phyloP scores from a whole-genome alignment of 495 filamentous ascomycete species.

The Friedmanniomyces simplex region DNA sequence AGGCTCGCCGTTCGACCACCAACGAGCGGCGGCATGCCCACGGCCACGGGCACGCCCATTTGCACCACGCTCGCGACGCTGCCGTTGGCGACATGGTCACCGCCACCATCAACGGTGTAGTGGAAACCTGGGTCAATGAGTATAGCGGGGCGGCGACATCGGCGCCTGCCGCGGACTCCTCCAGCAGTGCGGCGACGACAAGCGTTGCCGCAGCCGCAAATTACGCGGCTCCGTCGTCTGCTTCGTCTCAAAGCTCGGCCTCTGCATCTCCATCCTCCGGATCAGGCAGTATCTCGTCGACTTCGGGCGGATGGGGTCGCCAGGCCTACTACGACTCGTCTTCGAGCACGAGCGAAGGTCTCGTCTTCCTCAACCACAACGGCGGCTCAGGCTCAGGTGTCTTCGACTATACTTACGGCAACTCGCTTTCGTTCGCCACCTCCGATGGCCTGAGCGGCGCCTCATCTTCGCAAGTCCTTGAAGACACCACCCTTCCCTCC shows the following conservation, averaged over 20 bases:
- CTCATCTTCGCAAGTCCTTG: constrained; percentile 40
- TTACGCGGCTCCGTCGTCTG: not conserved
- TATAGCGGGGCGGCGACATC: constrained; percentile 37
- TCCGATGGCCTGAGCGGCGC: constrained; percentile 41
- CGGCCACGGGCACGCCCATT: constrained; percentile 31
- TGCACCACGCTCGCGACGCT: constrained; percentile 8
- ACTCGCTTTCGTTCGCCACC: constrained; percentile 51
- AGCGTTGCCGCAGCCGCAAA: constrained; percentile 14
- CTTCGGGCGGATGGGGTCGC: constrained; percentile 29
- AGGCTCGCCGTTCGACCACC: not conserved
- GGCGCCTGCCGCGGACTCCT: constrained; percentile 18
- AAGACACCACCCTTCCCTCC: constrained; percentile 43
- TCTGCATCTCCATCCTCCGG: constrained; percentile 46
- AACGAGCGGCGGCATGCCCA: constrained; percentile 26
- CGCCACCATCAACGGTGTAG: constrained; percentile 52
- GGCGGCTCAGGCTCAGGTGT: constrained; percentile 50
- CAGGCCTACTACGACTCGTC: constrained; percentile 49
- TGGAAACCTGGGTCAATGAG: constrained; percentile 54
- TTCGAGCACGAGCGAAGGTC: constrained; percentile 38
- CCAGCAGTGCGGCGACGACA: constrained; percentile 18
- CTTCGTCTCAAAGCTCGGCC: constrained; percentile 29
- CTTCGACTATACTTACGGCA: constrained; percentile 49
- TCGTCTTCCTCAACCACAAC: constrained; percentile 57
- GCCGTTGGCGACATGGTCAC: constrained; percentile 35
- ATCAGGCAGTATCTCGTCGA: constrained; percentile 55